Evolutionary conservation across 306 rosid genomes (phyloP).

Genomic region (Ammopiptanthus mongolicus): DNA sequence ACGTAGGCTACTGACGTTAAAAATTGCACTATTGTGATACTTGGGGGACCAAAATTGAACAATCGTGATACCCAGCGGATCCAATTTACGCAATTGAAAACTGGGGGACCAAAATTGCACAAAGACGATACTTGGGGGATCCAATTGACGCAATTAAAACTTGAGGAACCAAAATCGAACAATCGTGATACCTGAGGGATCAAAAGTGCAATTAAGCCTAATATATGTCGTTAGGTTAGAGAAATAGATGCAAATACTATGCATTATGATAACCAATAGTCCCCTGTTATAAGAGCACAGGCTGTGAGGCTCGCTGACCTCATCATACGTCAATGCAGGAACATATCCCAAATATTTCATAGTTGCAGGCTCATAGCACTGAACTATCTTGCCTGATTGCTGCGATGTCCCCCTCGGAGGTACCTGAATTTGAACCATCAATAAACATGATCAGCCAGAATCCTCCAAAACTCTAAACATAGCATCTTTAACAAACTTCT

Average conservation of each 20-base stretch:
- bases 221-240: neutral
- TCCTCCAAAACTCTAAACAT: neutral
- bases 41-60: too few species aligned
- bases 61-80: too few species aligned
- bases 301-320: constrained; percentile 47
- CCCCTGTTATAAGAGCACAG: neutral
- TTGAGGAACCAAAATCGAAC: too few species aligned
- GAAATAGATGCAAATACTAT: neutral
- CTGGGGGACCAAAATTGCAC: too few species aligned
- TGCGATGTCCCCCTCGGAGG: constrained; percentile 77
- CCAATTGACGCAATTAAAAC: too few species aligned
- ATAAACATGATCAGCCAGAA: neutral
- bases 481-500: neutral
- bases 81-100: too few species aligned
- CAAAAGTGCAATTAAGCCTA: too few species aligned
- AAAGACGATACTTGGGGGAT: too few species aligned
- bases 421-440: constrained; percentile 41
- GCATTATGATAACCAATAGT: neutral
- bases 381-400: constrained; percentile 64
- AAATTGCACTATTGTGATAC: too few species aligned
- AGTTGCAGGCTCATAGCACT: constrained; percentile 89
- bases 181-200: too few species aligned
- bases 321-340: constrained; percentile 63
- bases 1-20: too few species aligned
- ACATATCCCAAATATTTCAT: constrained; percentile 79